These are phyloP conservation scores for Ophiostoma pallidulum DNA, from an alignment of 2,329 filamentous ascomycete genomes.

Conservation along the genomic window DNA sequence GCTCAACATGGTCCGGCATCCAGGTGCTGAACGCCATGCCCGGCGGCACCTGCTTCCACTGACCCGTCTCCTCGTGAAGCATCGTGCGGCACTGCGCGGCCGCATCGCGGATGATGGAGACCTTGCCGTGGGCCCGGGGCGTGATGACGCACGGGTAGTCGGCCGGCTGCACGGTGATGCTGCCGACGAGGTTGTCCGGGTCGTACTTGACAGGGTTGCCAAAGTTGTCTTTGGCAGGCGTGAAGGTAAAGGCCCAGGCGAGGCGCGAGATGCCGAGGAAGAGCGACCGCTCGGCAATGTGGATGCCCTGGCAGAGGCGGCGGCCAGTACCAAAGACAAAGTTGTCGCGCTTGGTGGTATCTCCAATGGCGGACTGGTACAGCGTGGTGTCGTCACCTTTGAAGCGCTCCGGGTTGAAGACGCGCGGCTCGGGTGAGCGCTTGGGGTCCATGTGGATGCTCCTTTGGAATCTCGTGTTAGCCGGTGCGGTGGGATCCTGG, in stretches of 20 bases:
- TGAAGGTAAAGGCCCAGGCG: slow-evolving; percentile 33
- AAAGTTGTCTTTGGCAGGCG: no score
- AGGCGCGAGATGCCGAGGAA: slow-evolving; percentile 39
- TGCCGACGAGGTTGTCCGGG: background rate
- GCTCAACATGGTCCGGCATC: slow-evolving; percentile 1
- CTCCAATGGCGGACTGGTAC: slow-evolving; percentile 22
- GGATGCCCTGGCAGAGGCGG: slow-evolving; percentile 48
- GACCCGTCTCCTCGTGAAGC: background rate
- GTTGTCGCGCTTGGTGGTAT: slow-evolving; percentile 34
- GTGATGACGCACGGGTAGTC: slow-evolving; percentile 5
- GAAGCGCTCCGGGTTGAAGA: slow-evolving; percentile 35
- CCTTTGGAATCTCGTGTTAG: no score
- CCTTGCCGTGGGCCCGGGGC: background rate
- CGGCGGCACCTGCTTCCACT: slow-evolving; percentile 6
- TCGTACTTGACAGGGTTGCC: no score
- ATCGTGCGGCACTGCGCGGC: background rate
- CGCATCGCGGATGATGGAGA: background rate
- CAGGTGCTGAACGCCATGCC: slow-evolving; percentile 12
- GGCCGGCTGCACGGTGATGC: slow-evolving; percentile 5
- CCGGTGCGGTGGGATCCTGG: no score
- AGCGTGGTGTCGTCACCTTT: slow-evolving; percentile 19
- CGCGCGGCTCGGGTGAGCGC: slow-evolving; percentile 30
- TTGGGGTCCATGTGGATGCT: slow-evolving; percentile 37
- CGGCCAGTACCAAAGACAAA: slow-evolving; percentile 48
- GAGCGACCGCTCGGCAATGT: slow-evolving; percentile 40